Percentiles rank a stretch among this genome's conserved stretches.
Evolutionary conservation across 495 filamentous ascomycete species (phyloP).

Genomic region (Penicillium crystallinum): DNA sequence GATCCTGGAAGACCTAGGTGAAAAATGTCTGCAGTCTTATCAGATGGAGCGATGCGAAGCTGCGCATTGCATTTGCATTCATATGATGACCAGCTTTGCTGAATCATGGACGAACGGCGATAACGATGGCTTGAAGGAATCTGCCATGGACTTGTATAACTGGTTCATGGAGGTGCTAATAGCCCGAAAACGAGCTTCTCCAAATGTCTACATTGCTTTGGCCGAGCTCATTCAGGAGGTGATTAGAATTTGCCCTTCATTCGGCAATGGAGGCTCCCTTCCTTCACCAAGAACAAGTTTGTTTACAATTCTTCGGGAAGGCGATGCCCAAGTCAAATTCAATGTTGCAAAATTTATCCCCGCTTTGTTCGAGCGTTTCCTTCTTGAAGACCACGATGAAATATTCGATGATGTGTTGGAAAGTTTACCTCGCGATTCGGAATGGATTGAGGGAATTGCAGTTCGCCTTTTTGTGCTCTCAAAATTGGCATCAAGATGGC

Average conservation of each 20-base stretch:
- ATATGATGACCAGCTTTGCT: constrained; percentile 61
- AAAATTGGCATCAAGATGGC: constrained; percentile 71
- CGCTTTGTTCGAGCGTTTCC: constrained; percentile 71
- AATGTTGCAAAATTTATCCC: constrained; percentile 62
- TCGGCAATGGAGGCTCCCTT: constrained; percentile 48
- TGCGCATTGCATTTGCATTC: constrained; percentile 61
- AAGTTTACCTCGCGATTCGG: constrained; percentile 63
- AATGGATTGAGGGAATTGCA: constrained; percentile 77
- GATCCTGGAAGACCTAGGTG: constrained; percentile 50
- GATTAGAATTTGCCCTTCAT: constrained; percentile 58
- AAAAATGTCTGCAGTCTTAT: constrained; percentile 57
- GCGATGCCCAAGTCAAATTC: constrained; percentile 69
- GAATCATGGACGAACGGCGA: constrained; percentile 56
- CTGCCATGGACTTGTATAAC: constrained; percentile 69
- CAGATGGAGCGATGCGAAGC: constrained; percentile 73
- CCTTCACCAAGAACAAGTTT: constrained; percentile 70
- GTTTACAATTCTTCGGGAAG: constrained; percentile 61
- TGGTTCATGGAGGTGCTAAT: constrained; percentile 67
- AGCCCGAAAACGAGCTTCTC: constrained; percentile 58
- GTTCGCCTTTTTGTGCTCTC: constrained; percentile 71
- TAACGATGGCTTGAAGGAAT: constrained; percentile 51
- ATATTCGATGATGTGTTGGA: constrained; percentile 74
- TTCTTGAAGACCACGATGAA: constrained; percentile 71
- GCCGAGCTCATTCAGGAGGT: constrained; percentile 63
- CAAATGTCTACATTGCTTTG: constrained; percentile 60